Evolutionary conservation across 495 filamentous ascomycete species (phyloP), one percentile per base, ranked within the genome.

Genomic region (Opeltia flavorubescens): DNA sequence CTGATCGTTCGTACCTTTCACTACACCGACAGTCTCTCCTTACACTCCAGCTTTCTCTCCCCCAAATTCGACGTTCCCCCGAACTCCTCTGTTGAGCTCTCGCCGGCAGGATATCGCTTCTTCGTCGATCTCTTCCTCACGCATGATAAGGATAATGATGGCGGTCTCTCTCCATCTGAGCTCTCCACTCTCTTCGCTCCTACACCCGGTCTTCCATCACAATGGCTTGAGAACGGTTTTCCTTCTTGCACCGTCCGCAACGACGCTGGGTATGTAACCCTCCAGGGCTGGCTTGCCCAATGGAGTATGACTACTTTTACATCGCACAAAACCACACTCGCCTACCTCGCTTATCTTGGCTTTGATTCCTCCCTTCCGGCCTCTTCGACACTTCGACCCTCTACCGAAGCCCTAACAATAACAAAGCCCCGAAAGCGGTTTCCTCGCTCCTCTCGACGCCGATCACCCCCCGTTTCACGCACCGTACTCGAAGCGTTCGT

Each of bases 301-400:
- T 98, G 91, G 91, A 94, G 87, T 62, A 98, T 98, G 91, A 98
- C 93, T 0, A 98, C 91, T 2, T 98, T 96, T 55, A 75, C 88
- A 42, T 87, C 91, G 26, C 89, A 93, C 13, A 89, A 87, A 59
- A 96, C 87, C 0, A 96, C 91, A 0, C 67, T 98, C 2, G 85
- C 89, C 50, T 98, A 98, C 57, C 74, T 98, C 8, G 93, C 91
- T 5, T 96, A 95, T 55, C 76, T 98, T 1, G 91, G 91, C 8
- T 98, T 95, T 57, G 38, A 41, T 13, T 41, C 38, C 12, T 84
- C 87, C 53, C 72, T 72, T 8, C 55, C 68, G 0, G 13, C 38
- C 1, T 20, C 38, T 13, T 59, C 66, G 49, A 75, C 78, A 35
- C 75, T 79, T 12, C 73, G 77, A 36, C 80, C 75, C 44, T 79